A percentile compares a stretch with the other conserved stretches of the same genome.
Conservation (phyloP, 2,329 filamentous ascomycete genomes). For the Alternaria panax region DNA sequence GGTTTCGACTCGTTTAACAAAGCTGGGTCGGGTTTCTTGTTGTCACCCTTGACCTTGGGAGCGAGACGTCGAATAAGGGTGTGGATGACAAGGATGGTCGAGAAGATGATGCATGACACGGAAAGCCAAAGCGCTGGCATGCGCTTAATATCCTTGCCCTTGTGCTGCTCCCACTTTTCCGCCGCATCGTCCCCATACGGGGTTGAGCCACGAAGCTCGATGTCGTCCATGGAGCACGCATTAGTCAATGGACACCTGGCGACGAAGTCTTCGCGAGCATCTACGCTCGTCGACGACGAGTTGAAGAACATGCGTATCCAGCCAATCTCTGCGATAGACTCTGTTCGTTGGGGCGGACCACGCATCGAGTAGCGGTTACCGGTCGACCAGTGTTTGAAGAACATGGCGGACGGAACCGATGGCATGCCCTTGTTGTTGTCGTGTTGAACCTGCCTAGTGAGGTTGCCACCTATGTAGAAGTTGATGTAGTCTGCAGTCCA, state of each 20-base stretch:
- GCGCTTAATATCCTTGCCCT: slow-evolving; percentile 29
- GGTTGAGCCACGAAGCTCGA: slow-evolving; percentile 44
- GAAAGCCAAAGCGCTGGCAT: slow-evolving; percentile 46
- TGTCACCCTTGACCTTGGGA: slow-evolving; percentile 14
- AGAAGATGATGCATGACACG: slow-evolving; percentile 38
- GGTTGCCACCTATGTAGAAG: slow-evolving; percentile 53
- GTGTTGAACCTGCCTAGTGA: slow-evolving; percentile 45
- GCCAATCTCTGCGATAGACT: slow-evolving; percentile 53
- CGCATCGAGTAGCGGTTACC: slow-evolving; percentile 56
- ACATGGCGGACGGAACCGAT: slow-evolving; percentile 52
- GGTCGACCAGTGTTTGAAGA: slow-evolving; percentile 59
- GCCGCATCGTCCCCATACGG: slow-evolving; percentile 31
- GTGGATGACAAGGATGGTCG: slow-evolving; percentile 40
- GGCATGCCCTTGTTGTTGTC: slow-evolving; percentile 48
- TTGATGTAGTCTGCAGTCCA: slow-evolving; percentile 55
- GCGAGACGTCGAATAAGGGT: slow-evolving; percentile 36
- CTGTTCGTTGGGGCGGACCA: slow-evolving; percentile 51
- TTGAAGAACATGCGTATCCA: slow-evolving; percentile 62
- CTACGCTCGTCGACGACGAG: slow-evolving; percentile 50
- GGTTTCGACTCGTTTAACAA: not conserved
- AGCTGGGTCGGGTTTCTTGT: not conserved
- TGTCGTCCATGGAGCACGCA: slow-evolving; percentile 49
- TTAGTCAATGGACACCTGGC: slow-evolving; percentile 10
- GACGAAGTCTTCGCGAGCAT: slow-evolving; percentile 13
- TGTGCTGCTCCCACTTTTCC: slow-evolving; percentile 42